Evolutionary conservation across 306 rosid genomes (phyloP).

Genomic region (Dalbergia cultrata): DNA sequence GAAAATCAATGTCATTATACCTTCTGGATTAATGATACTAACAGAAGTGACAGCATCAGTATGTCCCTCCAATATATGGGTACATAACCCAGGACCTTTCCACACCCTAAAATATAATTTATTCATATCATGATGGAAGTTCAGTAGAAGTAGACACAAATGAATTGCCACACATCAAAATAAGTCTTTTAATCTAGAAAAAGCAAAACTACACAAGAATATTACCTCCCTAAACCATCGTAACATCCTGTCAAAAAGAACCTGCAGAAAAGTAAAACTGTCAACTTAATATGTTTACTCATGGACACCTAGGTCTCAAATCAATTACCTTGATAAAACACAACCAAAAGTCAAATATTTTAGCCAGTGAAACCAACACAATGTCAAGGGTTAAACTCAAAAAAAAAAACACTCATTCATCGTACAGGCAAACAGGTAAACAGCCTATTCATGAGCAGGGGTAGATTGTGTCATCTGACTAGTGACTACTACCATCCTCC

Average conservation of each 20-base stretch:
- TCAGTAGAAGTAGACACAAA: slow-evolving; percentile 32
- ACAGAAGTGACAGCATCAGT: slow-evolving; percentile 78
- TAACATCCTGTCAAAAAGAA: slow-evolving; percentile 94
- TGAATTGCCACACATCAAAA: slow-evolving; percentile 17
- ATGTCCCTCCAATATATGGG: slow-evolving; percentile 88
- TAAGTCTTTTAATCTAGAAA: slow-evolving; percentile 30
- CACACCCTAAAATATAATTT: slow-evolving; percentile 66
- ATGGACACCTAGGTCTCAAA: slow-evolving; percentile 19
- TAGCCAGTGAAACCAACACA: slow-evolving; percentile 9
- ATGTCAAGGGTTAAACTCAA: not conserved
- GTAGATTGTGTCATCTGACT: not conserved
- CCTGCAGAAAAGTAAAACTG: slow-evolving; percentile 63
- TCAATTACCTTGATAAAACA: not conserved
- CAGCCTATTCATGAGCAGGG: not conserved
- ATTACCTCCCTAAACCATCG: slow-evolving; percentile 91
- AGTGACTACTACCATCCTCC: not conserved
- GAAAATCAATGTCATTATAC: slow-evolving; percentile 46
- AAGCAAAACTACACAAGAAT: slow-evolving; percentile 5
- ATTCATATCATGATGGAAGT: slow-evolving; percentile 19
- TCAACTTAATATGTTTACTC: not conserved
- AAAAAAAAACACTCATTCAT: not conserved
- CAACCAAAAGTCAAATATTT: slow-evolving; percentile 9
- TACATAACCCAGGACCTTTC: slow-evolving; percentile 77
- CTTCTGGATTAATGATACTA: slow-evolving; percentile 66
- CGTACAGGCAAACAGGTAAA: slow-evolving; percentile 8